phyloP scores from a whole-genome alignment of 805 yeast species.

The Danielia reshetovae region DNA sequence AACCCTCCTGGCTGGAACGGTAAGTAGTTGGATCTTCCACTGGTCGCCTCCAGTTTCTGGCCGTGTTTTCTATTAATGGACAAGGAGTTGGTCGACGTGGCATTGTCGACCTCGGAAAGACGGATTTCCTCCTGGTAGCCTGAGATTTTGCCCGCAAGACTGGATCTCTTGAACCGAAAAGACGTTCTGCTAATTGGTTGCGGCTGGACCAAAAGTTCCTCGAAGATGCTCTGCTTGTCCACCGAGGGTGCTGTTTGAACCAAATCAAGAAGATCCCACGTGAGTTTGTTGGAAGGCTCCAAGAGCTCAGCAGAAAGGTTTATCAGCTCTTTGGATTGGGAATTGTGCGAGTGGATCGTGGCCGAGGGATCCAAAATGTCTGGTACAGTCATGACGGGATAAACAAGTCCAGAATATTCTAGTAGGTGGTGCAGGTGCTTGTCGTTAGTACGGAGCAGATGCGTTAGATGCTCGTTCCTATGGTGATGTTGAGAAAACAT shows the following conservation, averaged over 20 bases:
- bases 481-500: too few relatives aligned
- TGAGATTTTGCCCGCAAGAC: conserved; percentile 67
- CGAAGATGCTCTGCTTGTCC: conserved; percentile 33
- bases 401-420: too few relatives aligned
- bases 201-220: conserved; percentile 56
- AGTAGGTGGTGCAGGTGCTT: too few relatives aligned
- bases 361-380: neutral
- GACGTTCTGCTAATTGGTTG: conserved; percentile 58
- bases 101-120: conserved; percentile 43
- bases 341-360: too few relatives aligned
- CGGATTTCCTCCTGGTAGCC: conserved; percentile 55
- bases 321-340: too few relatives aligned
- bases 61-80: conserved; percentile 68
- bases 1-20: conserved; percentile 95
- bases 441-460: too few relatives aligned
- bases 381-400: too few relatives aligned
- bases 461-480: too few relatives aligned
- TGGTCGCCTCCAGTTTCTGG: conserved; percentile 54
- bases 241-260: conserved; percentile 56
- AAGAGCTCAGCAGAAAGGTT: conserved; percentile 51
- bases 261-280: conserved; percentile 68
- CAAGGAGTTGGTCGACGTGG: conserved; percentile 65
- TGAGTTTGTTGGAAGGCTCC: conserved; percentile 57
- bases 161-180: conserved; percentile 65
- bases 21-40: conserved; percentile 68